Conservation (phyloP, 2,329 filamentous ascomycete species). For the Aspergillus tanneri region DNA sequence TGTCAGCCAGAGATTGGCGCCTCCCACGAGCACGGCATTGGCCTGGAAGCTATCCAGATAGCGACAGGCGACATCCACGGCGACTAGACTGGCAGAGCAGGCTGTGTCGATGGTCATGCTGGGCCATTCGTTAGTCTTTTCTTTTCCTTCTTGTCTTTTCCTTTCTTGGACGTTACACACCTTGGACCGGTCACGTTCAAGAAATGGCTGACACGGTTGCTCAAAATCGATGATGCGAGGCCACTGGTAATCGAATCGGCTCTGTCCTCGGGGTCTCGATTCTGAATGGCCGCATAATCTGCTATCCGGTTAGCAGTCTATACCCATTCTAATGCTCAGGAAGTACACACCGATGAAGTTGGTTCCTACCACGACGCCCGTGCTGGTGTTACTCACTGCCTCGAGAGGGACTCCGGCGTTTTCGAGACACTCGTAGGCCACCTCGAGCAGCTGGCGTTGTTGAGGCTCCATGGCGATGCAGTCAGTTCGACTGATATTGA, state of each 20-base stretch:
- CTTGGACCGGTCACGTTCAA: constrained; percentile 27
- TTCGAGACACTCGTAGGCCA: constrained; percentile 24
- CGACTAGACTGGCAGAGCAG: constrained; percentile 25
- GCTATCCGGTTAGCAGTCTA: too few relatives aligned
- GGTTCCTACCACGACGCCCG: too few relatives aligned
- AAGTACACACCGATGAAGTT: too few relatives aligned
- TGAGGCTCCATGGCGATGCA: constrained; percentile 22
- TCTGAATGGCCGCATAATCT: too few relatives aligned
- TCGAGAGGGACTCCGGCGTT: constrained; percentile 14
- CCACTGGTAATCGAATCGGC: too few relatives aligned
- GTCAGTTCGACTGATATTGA: constrained; percentile 24
- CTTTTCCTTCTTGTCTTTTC: too few relatives aligned
- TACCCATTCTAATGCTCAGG: too few relatives aligned
- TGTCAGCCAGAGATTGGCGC: constrained; percentile 37
- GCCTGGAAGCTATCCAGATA: constrained; percentile 13
- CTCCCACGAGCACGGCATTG: constrained; percentile 24
- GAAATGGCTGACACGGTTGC: constrained; percentile 33
- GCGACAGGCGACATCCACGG: constrained; percentile 29
- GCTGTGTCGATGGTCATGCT: constrained; percentile 32
- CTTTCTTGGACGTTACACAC: too few relatives aligned
- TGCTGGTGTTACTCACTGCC: not conserved
- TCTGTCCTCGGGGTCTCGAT: too few relatives aligned
- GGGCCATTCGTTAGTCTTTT: constrained; percentile 5
- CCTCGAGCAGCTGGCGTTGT: constrained; percentile 22
- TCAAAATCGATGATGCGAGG: not conserved